A percentile compares a stretch with the other conserved stretches of the same genome.
Evolutionary conservation across 1,284 basidiomycete species (phyloP).

Genomic region (Ceratobasidium sp.): DNA sequence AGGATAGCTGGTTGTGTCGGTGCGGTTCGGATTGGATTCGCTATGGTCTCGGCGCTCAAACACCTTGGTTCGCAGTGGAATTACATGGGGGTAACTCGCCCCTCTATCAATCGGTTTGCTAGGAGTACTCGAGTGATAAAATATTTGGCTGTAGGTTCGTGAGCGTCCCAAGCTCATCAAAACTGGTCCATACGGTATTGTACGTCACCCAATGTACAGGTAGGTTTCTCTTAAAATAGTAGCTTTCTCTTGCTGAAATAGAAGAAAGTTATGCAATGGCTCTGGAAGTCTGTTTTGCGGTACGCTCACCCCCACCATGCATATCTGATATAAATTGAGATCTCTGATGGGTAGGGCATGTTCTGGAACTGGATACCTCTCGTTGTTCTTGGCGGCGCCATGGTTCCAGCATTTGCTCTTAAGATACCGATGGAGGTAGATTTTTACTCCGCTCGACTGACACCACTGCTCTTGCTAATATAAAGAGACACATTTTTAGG

Average conservation of each 20-base stretch:
- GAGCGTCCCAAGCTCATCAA: constrained; percentile 40
- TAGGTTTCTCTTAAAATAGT: background rate
- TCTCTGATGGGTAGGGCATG: constrained; percentile 2
- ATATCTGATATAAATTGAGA: background rate
- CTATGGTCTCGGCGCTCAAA: background rate
- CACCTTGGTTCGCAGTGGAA: constrained; percentile 39
- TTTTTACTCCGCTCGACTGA: background rate
- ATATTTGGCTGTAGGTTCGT: constrained; percentile 7
- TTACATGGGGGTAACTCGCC: constrained; percentile 17
- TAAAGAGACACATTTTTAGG: background rate
- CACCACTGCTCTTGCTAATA: background rate
- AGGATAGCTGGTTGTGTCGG: constrained; percentile 21
- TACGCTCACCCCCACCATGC: background rate
- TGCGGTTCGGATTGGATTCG: background rate
- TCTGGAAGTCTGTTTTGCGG: constrained; percentile 20
- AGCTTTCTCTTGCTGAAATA: background rate
- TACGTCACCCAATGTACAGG: constrained; percentile 33
- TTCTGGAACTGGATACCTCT: constrained; percentile 40
- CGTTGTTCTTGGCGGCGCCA: background rate
- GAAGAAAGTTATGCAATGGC: constrained; percentile 16
- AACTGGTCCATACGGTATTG: constrained; percentile 29
- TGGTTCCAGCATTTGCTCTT: constrained; percentile 25
- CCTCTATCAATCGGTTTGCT: background rate
- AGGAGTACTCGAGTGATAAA: too few species aligned
- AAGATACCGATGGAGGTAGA: constrained; percentile 40